phyloP scores from a whole-genome alignment of 2,329 filamentous ascomycete species.

The Aspergillus thermomutatus region DNA sequence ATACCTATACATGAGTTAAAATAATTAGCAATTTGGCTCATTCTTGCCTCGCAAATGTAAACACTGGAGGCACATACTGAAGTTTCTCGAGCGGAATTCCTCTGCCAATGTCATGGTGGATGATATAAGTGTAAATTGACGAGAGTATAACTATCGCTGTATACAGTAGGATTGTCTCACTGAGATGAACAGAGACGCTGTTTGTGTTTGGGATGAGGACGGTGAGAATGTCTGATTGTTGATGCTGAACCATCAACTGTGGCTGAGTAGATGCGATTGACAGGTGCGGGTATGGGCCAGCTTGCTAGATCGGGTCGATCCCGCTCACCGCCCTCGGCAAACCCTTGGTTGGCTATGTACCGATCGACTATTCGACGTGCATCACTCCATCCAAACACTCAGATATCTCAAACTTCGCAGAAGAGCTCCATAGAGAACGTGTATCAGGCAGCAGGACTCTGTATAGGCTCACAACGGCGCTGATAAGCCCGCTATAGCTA shows the following conservation, averaged over 20 bases:
- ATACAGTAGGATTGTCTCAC: not conserved
- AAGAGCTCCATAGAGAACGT: not conserved
- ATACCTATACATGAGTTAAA: conserved; percentile 51
- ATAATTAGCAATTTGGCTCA: conserved; percentile 19
- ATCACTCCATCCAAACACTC: not conserved
- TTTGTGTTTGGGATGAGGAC: not conserved
- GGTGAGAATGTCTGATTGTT: not conserved
- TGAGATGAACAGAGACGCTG: not conserved
- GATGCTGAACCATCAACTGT: conserved; percentile 2
- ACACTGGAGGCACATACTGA: conserved; percentile 51
- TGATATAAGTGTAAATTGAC: not conserved
- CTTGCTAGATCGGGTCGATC: conserved; percentile 20
- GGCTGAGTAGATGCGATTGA: conserved; percentile 17
- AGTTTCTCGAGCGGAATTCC: conserved; percentile 63
- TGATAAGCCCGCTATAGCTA: not conserved
- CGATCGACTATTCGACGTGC: not conserved
- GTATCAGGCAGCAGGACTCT: not conserved
- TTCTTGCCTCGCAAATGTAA: conserved; percentile 10
- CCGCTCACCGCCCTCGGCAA: conserved; percentile 21
- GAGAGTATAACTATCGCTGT: not conserved
- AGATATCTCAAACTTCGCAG: not conserved
- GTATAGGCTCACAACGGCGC: not conserved
- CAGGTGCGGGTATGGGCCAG: conserved; percentile 18
- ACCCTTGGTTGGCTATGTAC: conserved; percentile 6
- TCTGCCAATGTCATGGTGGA: conserved; percentile 57